A percentile compares a stretch with the other conserved stretches of the same genome.
These are phyloP conservation scores for Perkinsus marinus DNA, from an alignment of 169 alveolate genomes.

Conservation along the genomic window DNA sequence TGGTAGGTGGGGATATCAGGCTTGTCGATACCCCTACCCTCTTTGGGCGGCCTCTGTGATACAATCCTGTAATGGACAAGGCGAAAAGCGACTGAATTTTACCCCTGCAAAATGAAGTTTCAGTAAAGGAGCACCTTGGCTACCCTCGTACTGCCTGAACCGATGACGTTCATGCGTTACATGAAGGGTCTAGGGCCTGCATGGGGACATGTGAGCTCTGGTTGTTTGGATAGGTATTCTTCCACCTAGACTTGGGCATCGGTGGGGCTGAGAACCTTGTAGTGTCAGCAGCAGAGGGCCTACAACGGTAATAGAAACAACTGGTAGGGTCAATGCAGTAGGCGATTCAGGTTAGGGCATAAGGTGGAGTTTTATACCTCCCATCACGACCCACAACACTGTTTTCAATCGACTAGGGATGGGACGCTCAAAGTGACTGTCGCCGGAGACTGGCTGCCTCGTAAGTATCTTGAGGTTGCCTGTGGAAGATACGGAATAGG, in stretches of 20 bases:
- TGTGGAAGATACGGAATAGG: slow-evolving; percentile 38
- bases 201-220: too few species aligned
- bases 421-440: slow-evolving; percentile 63
- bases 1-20: background rate
- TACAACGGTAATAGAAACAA: slow-evolving; percentile 30
- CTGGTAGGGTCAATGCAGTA: background rate
- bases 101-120: too few species aligned
- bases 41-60: too few species aligned
- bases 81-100: too few species aligned
- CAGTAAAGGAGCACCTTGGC: too few species aligned
- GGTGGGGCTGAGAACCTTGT: slow-evolving; percentile 87
- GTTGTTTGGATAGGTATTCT: slow-evolving; percentile 39
- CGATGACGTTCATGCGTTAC: too few species aligned
- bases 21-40: too few species aligned
- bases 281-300: slow-evolving; percentile 69
- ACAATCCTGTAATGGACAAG: too few species aligned
- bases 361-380: slow-evolving; percentile 68
- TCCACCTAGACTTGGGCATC: slow-evolving; percentile 82
- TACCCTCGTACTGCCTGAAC: too few species aligned
- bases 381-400: slow-evolving; percentile 59
- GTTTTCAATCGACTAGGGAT: slow-evolving; percentile 61
- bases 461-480: slow-evolving; percentile 17
- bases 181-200: too few species aligned
- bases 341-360: slow-evolving; percentile 21
- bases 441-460: slow-evolving; percentile 59